Evolutionary conservation across 176 grass and related monocot species (phyloP), one percentile per base, ranked within the genome.

Genomic region (Oryza glumipatula): DNA sequence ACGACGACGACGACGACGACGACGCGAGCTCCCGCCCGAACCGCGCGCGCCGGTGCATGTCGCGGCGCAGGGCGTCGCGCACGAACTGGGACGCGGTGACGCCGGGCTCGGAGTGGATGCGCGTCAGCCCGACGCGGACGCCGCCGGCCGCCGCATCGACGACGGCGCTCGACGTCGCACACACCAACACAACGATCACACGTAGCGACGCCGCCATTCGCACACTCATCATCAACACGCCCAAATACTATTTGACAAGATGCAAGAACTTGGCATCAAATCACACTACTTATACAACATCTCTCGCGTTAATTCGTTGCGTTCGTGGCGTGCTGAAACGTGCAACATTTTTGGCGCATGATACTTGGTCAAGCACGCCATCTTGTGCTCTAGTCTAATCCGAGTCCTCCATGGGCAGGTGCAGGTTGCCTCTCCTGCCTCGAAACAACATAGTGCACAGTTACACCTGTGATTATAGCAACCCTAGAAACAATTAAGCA

Each of bases 61-160:
- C 90, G 52, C 89, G 87, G 60, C 68, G 66, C 19, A 91, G 60
- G 9, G 92, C 92, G 78, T 72, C 58, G 56, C 83, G 71, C 68
- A 91, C 78, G 72, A 94, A 88, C 71, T 91, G 70, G 3, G 83
- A 81, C 45, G 81, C 48, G 41, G 89, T 84, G 67, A 87, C 74
- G 41, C 76, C 65, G 28, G 80, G 36, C 49, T 89, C 72, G 33
- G 86, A 80, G 89, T 89, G 83, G 45, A 94, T 45, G 79, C 87
- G 92, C 24, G 83, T 92, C 2, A 94, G 89, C 64, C 88, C 89
- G 6, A 87, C 76, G 22, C 87, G 89, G 67, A 91, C 84, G 32
- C 71, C 81, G 64, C 73, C 82, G 33, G 77, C 6, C n/a, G 58
- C 58, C 9, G 58, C 76, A 8, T 83, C 54, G 11, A 66, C 61